Evolutionary conservation across 2,329 filamentous ascomycete species (phyloP).

Genomic region (Paecilomyces niveus): DNA sequence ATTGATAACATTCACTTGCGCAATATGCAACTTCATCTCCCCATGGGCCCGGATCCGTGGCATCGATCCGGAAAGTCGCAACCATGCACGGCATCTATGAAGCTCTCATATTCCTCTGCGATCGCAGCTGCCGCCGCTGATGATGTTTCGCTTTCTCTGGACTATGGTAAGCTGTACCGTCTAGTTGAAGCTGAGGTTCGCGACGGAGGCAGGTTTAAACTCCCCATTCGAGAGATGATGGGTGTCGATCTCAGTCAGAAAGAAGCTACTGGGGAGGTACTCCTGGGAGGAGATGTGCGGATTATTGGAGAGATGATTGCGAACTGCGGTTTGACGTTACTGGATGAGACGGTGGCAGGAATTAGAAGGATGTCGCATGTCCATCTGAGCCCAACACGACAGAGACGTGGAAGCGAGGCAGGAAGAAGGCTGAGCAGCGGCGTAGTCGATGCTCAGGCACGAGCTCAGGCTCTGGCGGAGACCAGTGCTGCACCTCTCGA

Average conservation of each 20-base stretch:
- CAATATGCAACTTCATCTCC: slow-evolving; percentile 37
- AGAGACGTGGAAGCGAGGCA: slow-evolving; percentile 8
- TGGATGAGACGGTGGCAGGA: slow-evolving; percentile 31
- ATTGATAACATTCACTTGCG: slow-evolving; percentile 35
- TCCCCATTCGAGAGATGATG: slow-evolving; percentile 17
- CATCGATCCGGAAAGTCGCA: slow-evolving; percentile 38
- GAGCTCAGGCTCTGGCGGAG: slow-evolving; percentile 3
- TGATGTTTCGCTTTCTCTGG: slow-evolving; percentile 38
- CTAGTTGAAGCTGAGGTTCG: slow-evolving; percentile 29
- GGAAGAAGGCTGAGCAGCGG: slow-evolving; percentile 14
- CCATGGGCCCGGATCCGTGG: slow-evolving; percentile 41
- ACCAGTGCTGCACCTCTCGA: slow-evolving; percentile 16
- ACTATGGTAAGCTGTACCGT: slow-evolving; percentile 43
- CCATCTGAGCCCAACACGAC: slow-evolving; percentile 14
- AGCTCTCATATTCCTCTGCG: slow-evolving; percentile 35
- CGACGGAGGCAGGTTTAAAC: slow-evolving; percentile 17
- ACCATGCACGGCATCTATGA: slow-evolving; percentile 37
- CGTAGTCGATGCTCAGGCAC: slow-evolving; percentile 9
- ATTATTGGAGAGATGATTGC: slow-evolving; percentile 28
- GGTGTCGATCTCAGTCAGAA: slow-evolving; percentile 16
- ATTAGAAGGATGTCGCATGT: slow-evolving; percentile 27
- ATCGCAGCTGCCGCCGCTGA: slow-evolving; percentile 36
- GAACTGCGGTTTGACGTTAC: slow-evolving; percentile 24
- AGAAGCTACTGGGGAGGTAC: slow-evolving; percentile 18
- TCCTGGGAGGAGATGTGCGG: slow-evolving; percentile 27